Conservation (phyloP, 129 eudicot genomes). For the Lactuca saligna region DNA sequence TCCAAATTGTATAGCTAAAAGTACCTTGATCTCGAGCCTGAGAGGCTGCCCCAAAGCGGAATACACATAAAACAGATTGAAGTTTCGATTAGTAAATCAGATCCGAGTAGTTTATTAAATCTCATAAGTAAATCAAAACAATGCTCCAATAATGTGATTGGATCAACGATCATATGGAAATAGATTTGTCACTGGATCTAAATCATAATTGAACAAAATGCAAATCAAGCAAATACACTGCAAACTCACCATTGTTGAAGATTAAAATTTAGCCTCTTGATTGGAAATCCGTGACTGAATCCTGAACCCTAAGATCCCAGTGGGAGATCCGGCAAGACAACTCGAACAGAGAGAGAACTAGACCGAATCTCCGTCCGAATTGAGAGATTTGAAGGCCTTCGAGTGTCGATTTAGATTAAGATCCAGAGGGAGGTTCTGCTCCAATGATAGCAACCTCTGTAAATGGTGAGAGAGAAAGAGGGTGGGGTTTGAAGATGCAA, state of each 20-base stretch:
- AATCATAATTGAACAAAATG: conserved; percentile 20
- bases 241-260: conserved; percentile 50
- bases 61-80: conserved; percentile 28
- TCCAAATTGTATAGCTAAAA: conserved; percentile 5
- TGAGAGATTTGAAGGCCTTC: conserved; percentile 24
- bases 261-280: conserved; percentile 18
- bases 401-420: conserved; percentile 23
- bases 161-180: conserved; percentile 23
- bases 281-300: conserved; percentile 30
- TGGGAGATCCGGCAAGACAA: conserved; percentile 35
- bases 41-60: conserved; percentile 61
- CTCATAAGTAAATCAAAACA: conserved; percentile 18
- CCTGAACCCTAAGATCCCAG: conserved; percentile 46
- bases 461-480: conserved; percentile 17
- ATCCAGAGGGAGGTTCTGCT: conserved; percentile 25
- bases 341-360: conserved; percentile 17
- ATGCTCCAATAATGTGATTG: conserved; percentile 8
- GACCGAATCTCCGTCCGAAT: conserved; percentile 28
- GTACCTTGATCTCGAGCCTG: conserved; percentile 96
- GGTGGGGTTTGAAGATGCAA: conserved; percentile 21
- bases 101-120: conserved; percentile 37
- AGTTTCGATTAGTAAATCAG: conserved; percentile 40
- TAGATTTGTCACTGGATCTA: conserved; percentile 44
- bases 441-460: conserved; percentile 26
- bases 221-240: conserved; percentile 12